phyloP scores from a whole-genome alignment of 2,329 filamentous ascomycete species.

The Beauveria pseudobassiana region DNA sequence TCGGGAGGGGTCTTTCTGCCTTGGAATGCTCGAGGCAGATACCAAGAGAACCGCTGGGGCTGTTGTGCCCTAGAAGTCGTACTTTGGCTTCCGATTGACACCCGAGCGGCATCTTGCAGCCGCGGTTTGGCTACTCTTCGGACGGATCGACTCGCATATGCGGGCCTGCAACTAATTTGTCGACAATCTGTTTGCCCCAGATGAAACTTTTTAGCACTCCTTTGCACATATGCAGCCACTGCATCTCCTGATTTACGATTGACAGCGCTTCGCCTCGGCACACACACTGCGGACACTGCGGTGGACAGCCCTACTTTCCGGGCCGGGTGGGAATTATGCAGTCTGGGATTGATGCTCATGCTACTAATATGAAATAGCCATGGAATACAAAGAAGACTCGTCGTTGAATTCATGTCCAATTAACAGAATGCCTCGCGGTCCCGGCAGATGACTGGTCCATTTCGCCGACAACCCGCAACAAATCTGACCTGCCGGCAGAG shows the following conservation, averaged over 20 bases:
- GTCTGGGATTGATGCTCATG: slow-evolving; percentile 7
- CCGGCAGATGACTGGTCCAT: slow-evolving; percentile 13
- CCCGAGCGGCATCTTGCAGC: neutral
- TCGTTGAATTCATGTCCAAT: neutral
- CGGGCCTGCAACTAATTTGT: slow-evolving; percentile 6
- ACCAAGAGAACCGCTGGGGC: neutral
- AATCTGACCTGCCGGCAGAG: slow-evolving; percentile 10
- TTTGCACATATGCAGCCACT: neutral
- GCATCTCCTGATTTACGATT: neutral
- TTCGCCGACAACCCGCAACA: slow-evolving; percentile 8
- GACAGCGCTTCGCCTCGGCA: neutral
- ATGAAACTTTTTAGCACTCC: neutral
- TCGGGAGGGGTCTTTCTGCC: neutral
- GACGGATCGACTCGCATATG: neutral
- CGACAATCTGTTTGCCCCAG: neutral
- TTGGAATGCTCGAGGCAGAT: neutral
- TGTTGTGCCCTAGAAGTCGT: neutral
- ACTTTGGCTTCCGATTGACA: neutral
- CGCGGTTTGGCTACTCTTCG: neutral
- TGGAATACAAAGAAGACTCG: neutral
- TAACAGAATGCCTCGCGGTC: slow-evolving; percentile 6
- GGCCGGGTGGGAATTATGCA: neutral
- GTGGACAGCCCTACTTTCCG: neutral
- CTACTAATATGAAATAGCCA: neutral
- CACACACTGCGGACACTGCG: neutral